Evolutionary conservation across 257 asterid genomes (phyloP).

Genomic region (Solanum paucissectum): DNA sequence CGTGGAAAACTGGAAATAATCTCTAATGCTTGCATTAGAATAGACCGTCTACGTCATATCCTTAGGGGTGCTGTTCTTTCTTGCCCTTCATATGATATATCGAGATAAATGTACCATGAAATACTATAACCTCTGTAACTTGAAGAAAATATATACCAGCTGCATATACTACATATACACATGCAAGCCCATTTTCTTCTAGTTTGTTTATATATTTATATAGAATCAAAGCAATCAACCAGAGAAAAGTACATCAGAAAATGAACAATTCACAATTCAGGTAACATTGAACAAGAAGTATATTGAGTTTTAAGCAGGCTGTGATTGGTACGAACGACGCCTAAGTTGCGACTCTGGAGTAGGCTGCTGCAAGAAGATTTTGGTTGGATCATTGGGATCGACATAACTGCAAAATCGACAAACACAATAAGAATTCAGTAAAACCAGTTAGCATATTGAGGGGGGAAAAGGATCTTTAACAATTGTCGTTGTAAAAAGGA

Average conservation of each 20-base stretch:
- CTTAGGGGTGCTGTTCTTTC: background rate
- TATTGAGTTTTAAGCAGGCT: conserved; percentile 16
- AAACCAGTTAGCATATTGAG: background rate
- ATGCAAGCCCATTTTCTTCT: background rate
- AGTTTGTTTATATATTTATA: background rate
- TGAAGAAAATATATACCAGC: background rate
- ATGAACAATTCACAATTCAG: background rate
- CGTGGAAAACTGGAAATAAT: background rate
- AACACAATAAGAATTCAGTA: background rate
- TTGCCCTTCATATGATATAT: background rate
- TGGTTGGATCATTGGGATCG: conserved; percentile 92
- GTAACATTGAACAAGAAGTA: background rate
- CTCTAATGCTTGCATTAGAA: background rate
- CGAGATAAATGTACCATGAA: background rate
- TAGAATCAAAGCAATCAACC: background rate
- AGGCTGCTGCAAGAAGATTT: conserved; percentile 93
- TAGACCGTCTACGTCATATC: background rate
- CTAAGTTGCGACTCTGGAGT: conserved; percentile 69
- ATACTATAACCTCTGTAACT: background rate
- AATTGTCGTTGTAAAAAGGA: too few relatives aligned
- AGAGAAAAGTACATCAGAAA: background rate
- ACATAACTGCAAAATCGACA: conserved; percentile 55
- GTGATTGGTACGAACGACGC: conserved; percentile 76
- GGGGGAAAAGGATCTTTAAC: background rate
- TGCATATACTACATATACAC: background rate